phyloP scores from a whole-genome alignment of 805 yeast genomes.

The Zygosaccharomyces bisporus region DNA sequence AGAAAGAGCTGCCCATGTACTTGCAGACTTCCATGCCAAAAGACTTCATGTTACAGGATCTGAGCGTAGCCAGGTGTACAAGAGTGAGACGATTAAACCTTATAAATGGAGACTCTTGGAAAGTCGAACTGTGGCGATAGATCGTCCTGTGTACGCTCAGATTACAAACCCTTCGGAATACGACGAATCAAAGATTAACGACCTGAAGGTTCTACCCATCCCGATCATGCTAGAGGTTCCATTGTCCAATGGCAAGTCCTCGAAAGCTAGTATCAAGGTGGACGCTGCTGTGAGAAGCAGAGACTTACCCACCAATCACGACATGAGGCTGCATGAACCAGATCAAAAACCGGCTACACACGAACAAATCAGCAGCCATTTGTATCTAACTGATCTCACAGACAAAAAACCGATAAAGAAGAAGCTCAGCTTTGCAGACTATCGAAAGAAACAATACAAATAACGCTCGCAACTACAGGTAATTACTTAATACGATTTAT shows the following conservation, averaged over 20 bases:
- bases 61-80: not conserved
- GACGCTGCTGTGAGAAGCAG: not conserved
- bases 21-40: slow-evolving; percentile 10
- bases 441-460: slow-evolving; percentile 29
- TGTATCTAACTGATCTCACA: slow-evolving; percentile 8
- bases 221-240: slow-evolving; percentile 23
- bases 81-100: slow-evolving; percentile 9
- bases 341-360: not conserved
- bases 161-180: slow-evolving; percentile 16
- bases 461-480: slow-evolving; percentile 1
- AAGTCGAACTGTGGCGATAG: not conserved
- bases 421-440: slow-evolving; percentile 38
- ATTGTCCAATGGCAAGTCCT: not conserved
- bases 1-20: slow-evolving; percentile 13
- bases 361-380: slow-evolving; percentile 7
- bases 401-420: slow-evolving; percentile 24
- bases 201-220: slow-evolving; percentile 24
- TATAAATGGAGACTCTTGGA: slow-evolving; percentile 13
- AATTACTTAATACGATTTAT: not conserved
- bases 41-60: slow-evolving; percentile 5
- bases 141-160: not conserved
- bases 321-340: not conserved
- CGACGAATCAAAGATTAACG: slow-evolving; percentile 26
- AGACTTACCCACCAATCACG: not conserved
- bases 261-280: not conserved